A percentile compares a stretch with the other conserved stretches of the same genome.
These are phyloP conservation scores for Bryoglossum gracile DNA, from an alignment of 495 filamentous ascomycete species.

Conservation along the genomic window DNA sequence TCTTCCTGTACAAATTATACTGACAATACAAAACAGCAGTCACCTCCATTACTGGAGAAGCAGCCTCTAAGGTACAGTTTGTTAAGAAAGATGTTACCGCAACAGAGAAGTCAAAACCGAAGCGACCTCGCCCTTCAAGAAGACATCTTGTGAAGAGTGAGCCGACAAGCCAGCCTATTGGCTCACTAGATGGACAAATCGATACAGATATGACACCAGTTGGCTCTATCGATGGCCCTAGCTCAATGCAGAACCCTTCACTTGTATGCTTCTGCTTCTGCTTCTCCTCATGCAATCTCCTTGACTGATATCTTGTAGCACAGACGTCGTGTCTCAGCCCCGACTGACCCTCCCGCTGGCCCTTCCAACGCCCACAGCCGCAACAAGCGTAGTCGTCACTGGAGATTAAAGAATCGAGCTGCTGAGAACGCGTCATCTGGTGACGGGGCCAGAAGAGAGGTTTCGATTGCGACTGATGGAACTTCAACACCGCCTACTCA, in stretches of 20 bases:
- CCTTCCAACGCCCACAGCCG: conserved; percentile 11
- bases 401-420: conserved; percentile 21
- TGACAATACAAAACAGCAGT: too few relatives aligned
- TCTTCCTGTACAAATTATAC: too few relatives aligned
- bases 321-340: conserved; percentile 20
- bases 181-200: conserved; percentile 16
- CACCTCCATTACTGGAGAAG: too few relatives aligned
- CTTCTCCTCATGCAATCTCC: neutral
- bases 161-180: conserved; percentile 4
- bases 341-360: conserved; percentile 17
- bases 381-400: conserved; percentile 15
- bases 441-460: too few relatives aligned
- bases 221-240: conserved; percentile 15
- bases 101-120: conserved; percentile 14
- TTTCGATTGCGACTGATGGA: too few relatives aligned
- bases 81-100: neutral
- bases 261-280: conserved; percentile 1
- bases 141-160: conserved; percentile 20
- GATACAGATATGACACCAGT: conserved; percentile 14
- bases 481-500: too few relatives aligned
- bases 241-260: neutral
- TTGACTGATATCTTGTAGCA: conserved; percentile 3
- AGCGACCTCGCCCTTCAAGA: conserved; percentile 12
- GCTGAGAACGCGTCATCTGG: conserved; percentile 1
- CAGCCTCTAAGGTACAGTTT: neutral